Base-by-base conservation (phyloP, 2,329 filamentous ascomycete genomes). In the Xylariaceae sp. region DNA sequence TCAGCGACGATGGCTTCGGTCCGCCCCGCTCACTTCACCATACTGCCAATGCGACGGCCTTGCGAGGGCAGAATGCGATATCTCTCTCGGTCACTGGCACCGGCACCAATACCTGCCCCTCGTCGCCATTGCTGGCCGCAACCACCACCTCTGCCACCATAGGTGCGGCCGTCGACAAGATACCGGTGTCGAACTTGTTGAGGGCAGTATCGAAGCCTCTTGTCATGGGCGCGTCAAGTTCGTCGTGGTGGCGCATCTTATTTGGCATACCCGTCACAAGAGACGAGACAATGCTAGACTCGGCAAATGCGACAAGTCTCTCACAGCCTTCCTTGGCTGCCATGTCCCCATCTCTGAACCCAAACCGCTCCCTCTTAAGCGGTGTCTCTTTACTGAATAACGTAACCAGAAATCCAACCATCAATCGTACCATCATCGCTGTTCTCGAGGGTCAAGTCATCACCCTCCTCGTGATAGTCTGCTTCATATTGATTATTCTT, bases 401-500 rank as follows among this genome's bases (percentile, higher is more conserved):
- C 39, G 63, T 85, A 17, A 94, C 89, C 0, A 72, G 80, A 4
- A 87, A 81, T 37, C 74, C 84, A 1, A 72, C 77, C 12, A 59
- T 94, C 43, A 97, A 97, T 62, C 81, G 84, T 36, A 76, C 85
- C 38, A 67, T 96, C 13, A 82, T 97, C 39, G 85, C 89, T 52
- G 79, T 91, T 1, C 69, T 96, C 3, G 93, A 98, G 66, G 93
- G 93, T 3, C 90, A 95, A 59, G 79, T 97, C 36, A 95, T 98
- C 52, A 98, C 91, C 1, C 69, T 96, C 4, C 69, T 94, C 9
- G 88, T 97, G 38, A 91, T 98, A 7, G 77, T 95, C 34, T 89
- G 85, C 43, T 98, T 97, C 64, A 96, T 98, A 44, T 70, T 98
- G n/a, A 83, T 98, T 32, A 98, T 98, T 53, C 68, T 98, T 3